These are phyloP conservation scores for Yarrowia keelungensis DNA, from an alignment of 805 yeast species.

Conservation along the genomic window DNA sequence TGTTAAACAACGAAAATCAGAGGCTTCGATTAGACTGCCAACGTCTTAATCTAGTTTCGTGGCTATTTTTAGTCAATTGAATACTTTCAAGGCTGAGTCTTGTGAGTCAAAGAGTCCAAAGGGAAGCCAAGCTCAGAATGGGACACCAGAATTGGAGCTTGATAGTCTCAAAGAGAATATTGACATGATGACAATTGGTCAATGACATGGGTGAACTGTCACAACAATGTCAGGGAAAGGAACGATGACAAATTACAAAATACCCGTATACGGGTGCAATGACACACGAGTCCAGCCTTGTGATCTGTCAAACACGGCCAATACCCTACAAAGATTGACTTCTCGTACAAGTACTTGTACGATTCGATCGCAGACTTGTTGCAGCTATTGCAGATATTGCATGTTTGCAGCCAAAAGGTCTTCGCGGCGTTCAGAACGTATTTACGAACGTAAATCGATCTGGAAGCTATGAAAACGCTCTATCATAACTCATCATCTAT, in stretches of 20 bases:
- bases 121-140: background rate
- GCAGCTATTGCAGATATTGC: background rate
- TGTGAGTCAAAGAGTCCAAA: background rate
- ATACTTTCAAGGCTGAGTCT: background rate
- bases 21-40: background rate
- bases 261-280: background rate
- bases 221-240: too few relatives aligned
- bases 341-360: too few relatives aligned
- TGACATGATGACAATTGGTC: too few relatives aligned
- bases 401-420: background rate
- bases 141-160: background rate
- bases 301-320: too few relatives aligned
- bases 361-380: too few relatives aligned
- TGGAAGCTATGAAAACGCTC: background rate
- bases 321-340: too few relatives aligned
- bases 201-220: too few relatives aligned
- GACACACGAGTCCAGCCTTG: background rate
- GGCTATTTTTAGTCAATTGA: background rate
- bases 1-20: background rate
- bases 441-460: too few relatives aligned
- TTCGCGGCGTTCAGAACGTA: background rate
- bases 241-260: too few relatives aligned
- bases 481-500: background rate
- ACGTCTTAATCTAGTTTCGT: background rate
- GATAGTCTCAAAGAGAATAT: background rate